phyloP scores from a whole-genome alignment of 306 rosid genomes.

The Lathyrus sativus region DNA sequence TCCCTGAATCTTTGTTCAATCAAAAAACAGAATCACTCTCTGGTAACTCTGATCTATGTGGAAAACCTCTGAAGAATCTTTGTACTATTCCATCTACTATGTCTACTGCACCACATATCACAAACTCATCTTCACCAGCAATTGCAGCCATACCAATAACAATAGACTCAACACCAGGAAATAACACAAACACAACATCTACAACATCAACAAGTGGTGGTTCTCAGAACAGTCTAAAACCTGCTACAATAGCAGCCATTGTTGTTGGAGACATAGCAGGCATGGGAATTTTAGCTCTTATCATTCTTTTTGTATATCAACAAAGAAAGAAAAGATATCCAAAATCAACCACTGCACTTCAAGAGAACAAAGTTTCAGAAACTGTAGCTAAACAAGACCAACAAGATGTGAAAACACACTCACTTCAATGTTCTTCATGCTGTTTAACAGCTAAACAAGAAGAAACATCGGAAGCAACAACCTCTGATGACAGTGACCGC shows the following conservation, averaged over 20 bases:
- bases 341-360: not conserved
- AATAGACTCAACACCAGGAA: constrained; percentile 44
- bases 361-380: constrained; percentile 32
- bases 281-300: constrained; percentile 48
- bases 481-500: constrained; percentile 73
- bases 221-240: constrained; percentile 57
- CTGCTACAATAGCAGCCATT: constrained; percentile 73
- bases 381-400: constrained; percentile 33
- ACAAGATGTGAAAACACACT: constrained; percentile 25
- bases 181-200: constrained; percentile 38
- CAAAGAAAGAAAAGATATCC: constrained; percentile 46
- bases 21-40: constrained; percentile 59
- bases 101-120: constrained; percentile 57
- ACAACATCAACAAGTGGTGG: constrained; percentile 30
- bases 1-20: constrained; percentile 62
- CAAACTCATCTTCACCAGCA: constrained; percentile 69
- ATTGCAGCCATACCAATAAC: constrained; percentile 91
- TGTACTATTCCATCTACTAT: constrained; percentile 74
- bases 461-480: constrained; percentile 71
- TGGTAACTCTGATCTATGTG: constrained; percentile 81
- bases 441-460: constrained; percentile 67
- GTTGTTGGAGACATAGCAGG: constrained; percentile 78
- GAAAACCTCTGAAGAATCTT: constrained; percentile 73
- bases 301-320: constrained; percentile 67
- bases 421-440: constrained; percentile 60